Conservation (phyloP, 2,329 filamentous ascomycete species). For the Sporothrix pallida region DNA sequence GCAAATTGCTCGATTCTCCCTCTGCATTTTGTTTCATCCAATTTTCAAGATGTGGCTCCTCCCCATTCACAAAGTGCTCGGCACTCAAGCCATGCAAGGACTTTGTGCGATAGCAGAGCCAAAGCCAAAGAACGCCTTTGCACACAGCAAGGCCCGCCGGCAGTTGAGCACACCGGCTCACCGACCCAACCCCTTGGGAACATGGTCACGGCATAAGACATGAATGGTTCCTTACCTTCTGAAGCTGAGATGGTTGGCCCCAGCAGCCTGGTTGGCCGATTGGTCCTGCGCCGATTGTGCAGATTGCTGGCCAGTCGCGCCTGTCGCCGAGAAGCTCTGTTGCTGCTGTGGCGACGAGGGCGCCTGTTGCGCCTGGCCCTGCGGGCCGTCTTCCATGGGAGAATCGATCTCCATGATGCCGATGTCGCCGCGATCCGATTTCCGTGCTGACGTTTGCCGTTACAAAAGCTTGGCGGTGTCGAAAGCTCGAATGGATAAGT, state of each 20-base stretch:
- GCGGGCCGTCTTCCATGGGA: conserved; percentile 46
- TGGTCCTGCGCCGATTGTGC: conserved; percentile 18
- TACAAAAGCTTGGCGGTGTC: not conserved
- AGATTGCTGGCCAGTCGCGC: not conserved
- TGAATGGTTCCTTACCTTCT: conserved; percentile 29
- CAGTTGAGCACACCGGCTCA: not conserved
- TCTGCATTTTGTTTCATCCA: not conserved
- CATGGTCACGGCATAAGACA: not conserved
- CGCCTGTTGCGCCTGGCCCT: conserved; percentile 44
- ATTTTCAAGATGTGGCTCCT: not conserved
- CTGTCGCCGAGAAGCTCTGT: not conserved
- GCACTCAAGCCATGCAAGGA: not conserved
- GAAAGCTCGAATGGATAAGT: not conserved
- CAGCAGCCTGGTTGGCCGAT: not conserved
- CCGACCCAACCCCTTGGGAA: not conserved
- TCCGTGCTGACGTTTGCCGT: not conserved
- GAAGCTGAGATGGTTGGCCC: conserved; percentile 32
- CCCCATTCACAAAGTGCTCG: not conserved
- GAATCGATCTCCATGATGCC: conserved; percentile 29
- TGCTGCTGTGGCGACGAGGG: conserved; percentile 46
- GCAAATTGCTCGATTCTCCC: not conserved
- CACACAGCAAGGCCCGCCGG: not conserved
- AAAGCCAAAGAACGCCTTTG: not conserved
- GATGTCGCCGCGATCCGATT: not conserved
- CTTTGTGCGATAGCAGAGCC: not conserved